Evolutionary conservation across 495 filamentous ascomycete genomes (phyloP).

Genomic region (Chaetomium tenue): DNA sequence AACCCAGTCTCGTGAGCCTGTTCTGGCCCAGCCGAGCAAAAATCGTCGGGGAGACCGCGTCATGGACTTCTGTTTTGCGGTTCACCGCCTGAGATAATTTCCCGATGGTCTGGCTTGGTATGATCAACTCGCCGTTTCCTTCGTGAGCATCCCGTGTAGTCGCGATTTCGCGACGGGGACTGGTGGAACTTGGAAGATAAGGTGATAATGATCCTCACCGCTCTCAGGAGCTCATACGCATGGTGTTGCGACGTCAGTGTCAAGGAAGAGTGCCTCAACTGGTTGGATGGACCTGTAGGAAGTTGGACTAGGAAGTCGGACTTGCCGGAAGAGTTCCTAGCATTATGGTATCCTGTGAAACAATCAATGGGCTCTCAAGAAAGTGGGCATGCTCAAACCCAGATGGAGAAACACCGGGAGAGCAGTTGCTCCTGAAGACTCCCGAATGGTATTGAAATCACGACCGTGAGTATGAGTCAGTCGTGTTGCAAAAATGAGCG

Average conservation of each 20-base stretch:
- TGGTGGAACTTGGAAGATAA: not conserved
- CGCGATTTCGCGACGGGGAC: not conserved
- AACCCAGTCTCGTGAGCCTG: conserved; percentile 5
- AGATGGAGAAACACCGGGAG: not conserved
- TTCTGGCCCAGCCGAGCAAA: not conserved
- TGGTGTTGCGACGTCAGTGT: not conserved
- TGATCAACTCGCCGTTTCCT: not conserved
- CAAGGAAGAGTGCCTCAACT: not conserved
- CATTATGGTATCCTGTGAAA: not conserved
- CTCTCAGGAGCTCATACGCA: conserved; percentile 2
- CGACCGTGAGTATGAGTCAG: conserved; percentile 13
- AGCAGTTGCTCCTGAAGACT: conserved; percentile 5
- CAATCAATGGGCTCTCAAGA: not conserved
- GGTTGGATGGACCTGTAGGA: not conserved
- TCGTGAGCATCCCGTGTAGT: not conserved
- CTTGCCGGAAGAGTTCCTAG: not conserved
- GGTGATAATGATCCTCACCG: conserved; percentile 4
- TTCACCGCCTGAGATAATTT: conserved; percentile 1
- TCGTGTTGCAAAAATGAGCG: not conserved
- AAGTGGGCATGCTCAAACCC: not conserved
- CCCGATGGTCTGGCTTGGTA: not conserved
- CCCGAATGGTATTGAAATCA: not conserved
- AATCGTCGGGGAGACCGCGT: not conserved
- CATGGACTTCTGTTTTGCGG: not conserved
- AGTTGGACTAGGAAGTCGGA: not conserved